phyloP scores from a whole-genome alignment of 2,329 filamentous ascomycete species.

The Fusarium sp. region DNA sequence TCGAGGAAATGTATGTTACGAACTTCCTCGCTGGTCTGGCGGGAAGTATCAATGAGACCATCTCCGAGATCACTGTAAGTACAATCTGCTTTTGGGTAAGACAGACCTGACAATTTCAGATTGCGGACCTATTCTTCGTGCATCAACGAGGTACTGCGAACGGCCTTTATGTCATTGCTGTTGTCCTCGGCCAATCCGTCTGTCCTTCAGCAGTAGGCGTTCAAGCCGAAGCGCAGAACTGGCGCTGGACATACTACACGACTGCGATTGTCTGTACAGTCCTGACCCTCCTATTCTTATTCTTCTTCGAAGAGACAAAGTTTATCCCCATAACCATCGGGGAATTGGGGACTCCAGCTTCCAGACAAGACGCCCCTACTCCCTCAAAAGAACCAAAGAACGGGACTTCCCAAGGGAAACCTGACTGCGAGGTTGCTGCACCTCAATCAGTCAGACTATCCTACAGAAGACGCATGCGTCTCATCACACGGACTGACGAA shows the following conservation, averaged over 20 bases:
- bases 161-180: slow-evolving; percentile 49
- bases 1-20: slow-evolving; percentile 42
- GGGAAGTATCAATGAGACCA: slow-evolving; percentile 54
- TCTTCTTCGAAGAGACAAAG: slow-evolving; percentile 49
- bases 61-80: slow-evolving; percentile 53
- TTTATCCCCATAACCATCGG: slow-evolving; percentile 37
- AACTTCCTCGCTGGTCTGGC: slow-evolving; percentile 51
- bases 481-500: slow-evolving; percentile 40
- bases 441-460: background rate
- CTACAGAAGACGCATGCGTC: slow-evolving; percentile 30
- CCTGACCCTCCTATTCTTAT: slow-evolving; percentile 38
- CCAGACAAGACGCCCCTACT: background rate
- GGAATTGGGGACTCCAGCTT: background rate
- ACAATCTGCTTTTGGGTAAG: background rate
- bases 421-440: background rate
- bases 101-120: slow-evolving; percentile 24
- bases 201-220: slow-evolving; percentile 49
- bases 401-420: background rate
- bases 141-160: slow-evolving; percentile 50
- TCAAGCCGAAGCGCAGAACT: slow-evolving; percentile 37
- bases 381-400: background rate
- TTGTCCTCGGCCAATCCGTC: slow-evolving; percentile 49
- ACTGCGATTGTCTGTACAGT: slow-evolving; percentile 39
- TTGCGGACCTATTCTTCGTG: slow-evolving; percentile 51
- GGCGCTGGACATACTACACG: slow-evolving; percentile 45